Evolutionary conservation across 257 asterid species (phyloP).

Genomic region (Lantana camara): DNA sequence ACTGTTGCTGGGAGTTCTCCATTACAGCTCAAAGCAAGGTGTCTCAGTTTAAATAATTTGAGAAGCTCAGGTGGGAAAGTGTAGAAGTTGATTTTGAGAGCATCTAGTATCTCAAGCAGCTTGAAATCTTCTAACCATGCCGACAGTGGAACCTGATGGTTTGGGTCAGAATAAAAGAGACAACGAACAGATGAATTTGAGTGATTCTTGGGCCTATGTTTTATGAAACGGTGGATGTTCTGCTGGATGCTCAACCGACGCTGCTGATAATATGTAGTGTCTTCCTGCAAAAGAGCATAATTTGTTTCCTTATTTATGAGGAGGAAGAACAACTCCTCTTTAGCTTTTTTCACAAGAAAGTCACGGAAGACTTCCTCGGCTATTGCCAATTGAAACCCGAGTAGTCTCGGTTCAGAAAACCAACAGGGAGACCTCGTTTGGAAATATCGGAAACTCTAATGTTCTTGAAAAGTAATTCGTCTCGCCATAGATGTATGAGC

Average conservation of each 20-base stretch:
- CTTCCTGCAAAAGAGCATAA: not conserved
- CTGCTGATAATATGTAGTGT: not conserved
- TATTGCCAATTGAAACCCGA: too few relatives aligned
- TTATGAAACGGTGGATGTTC: not conserved
- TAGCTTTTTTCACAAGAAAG: not conserved
- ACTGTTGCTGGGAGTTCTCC: conserved; percentile 12
- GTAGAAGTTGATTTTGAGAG: not conserved
- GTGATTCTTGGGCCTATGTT: not conserved
- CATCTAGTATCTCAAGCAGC: conserved; percentile 19
- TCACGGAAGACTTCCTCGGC: conserved; percentile 4
- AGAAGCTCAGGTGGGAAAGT: conserved; percentile 11
- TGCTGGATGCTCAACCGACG: conserved; percentile 20
- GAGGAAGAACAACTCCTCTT: conserved; percentile 20
- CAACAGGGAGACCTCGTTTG: too few relatives aligned
- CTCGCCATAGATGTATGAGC: conserved; percentile 16
- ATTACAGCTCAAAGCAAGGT: conserved; percentile 21
- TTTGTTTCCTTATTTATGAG: not conserved
- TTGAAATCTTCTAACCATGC: not conserved
- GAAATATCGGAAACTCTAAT: too few relatives aligned
- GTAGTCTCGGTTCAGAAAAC: too few relatives aligned
- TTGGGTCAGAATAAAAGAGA: conserved; percentile 5
- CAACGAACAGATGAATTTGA: conserved; percentile 11
- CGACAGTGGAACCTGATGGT: not conserved
- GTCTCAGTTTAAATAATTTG: conserved; percentile 10
- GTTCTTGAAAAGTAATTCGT: conserved; percentile 15